Evolutionary conservation across 2,329 filamentous ascomycete genomes (phyloP).

Genomic region (Hypoxylon sp.): DNA sequence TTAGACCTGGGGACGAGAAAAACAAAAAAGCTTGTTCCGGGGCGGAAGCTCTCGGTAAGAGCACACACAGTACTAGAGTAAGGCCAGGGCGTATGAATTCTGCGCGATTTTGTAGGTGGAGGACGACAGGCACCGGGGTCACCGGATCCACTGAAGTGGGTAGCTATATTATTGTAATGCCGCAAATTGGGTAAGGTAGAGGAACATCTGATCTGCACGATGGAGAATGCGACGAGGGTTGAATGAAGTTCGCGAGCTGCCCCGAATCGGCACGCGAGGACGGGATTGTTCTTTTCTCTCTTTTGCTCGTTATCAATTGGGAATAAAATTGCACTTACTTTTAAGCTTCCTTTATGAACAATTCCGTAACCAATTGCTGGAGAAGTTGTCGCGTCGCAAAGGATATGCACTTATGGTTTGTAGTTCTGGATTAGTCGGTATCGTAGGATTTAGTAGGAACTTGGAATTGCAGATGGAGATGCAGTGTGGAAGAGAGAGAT

Average conservation of each 20-base stretch:
- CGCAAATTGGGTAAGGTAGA: slow-evolving; percentile 38
- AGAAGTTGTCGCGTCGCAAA: slow-evolving; percentile 12
- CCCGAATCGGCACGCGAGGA: slow-evolving; percentile 25
- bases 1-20: slow-evolving; percentile 40
- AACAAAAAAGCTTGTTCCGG: slow-evolving; percentile 43
- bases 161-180: slow-evolving; percentile 38
- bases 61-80: slow-evolving; percentile 23
- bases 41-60: slow-evolving; percentile 41
- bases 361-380: slow-evolving; percentile 4
- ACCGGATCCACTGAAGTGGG: slow-evolving; percentile 42
- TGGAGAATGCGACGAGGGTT: slow-evolving; percentile 39
- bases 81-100: slow-evolving; percentile 34
- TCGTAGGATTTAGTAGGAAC: slow-evolving; percentile 32
- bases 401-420: slow-evolving; percentile 1
- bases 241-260: slow-evolving; percentile 5
- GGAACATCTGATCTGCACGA: slow-evolving; percentile 36
- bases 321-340: slow-evolving; percentile 16
- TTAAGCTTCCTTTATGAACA: neutral
- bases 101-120: slow-evolving; percentile 47
- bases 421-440: slow-evolving; percentile 15
- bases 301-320: slow-evolving; percentile 7
- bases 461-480: slow-evolving; percentile 30
- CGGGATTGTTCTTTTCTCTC: neutral
- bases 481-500: slow-evolving; percentile 17
- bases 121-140: slow-evolving; percentile 36